These are phyloP conservation scores for Fragilariopsis cylindrus DNA, from an alignment of 108 stramenopile species.

Conservation along the genomic window DNA sequence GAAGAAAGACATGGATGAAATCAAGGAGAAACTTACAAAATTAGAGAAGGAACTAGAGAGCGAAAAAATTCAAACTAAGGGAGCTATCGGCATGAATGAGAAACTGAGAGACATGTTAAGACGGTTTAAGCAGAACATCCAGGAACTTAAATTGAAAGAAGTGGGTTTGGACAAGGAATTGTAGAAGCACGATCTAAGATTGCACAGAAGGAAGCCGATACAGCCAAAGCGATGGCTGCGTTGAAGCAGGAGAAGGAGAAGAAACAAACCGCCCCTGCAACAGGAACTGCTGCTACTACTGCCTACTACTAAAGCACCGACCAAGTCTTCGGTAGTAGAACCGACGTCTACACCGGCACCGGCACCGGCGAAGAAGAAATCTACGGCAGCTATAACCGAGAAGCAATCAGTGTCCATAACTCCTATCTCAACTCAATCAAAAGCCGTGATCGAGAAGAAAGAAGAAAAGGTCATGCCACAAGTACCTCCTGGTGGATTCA, in stretches of 20 bases:
- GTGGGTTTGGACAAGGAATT: slow-evolving; percentile 20
- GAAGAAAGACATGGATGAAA: slow-evolving; percentile 45
- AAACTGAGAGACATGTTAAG: slow-evolving; percentile 51
- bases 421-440: slow-evolving; percentile 5
- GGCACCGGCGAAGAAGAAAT: neutral
- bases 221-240: slow-evolving; percentile 11
- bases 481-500: slow-evolving; percentile 60
- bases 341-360: neutral
- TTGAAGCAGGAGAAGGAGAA: slow-evolving; percentile 3
- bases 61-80: slow-evolving; percentile 45
- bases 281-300: neutral
- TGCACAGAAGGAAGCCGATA: slow-evolving; percentile 18
- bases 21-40: slow-evolving; percentile 39
- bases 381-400: neutral
- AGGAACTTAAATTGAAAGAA: slow-evolving; percentile 40
- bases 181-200: slow-evolving; percentile 19
- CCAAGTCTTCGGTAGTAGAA: neutral
- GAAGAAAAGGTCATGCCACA: slow-evolving; percentile 29
- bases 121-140: slow-evolving; percentile 46
- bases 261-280: slow-evolving; percentile 9
- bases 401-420: slow-evolving; percentile 15
- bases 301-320: neutral
- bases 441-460: slow-evolving; percentile 8
- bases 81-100: slow-evolving; percentile 52
- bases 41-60: slow-evolving; percentile 37